phyloP scores from a whole-genome alignment of 2,329 filamentous ascomycete genomes.

The Apiospora koreana region DNA sequence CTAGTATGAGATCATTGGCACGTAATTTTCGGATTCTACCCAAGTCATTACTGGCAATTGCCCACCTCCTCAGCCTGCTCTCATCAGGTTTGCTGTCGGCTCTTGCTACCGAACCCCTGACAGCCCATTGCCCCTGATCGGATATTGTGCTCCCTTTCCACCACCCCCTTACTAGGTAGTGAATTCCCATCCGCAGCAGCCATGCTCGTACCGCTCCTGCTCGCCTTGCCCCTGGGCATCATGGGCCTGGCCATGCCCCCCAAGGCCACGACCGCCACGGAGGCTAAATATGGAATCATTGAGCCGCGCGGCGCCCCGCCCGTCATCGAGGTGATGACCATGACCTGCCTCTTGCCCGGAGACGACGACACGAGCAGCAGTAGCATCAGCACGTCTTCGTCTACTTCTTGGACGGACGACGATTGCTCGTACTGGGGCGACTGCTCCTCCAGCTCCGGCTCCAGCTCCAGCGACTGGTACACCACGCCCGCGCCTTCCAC shows the following conservation, averaged over 20 bases:
- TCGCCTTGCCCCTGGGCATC: background rate
- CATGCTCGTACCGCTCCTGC: background rate
- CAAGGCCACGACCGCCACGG: background rate
- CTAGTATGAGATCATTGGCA: background rate
- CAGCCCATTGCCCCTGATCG: background rate
- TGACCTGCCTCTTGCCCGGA: constrained; percentile 6
- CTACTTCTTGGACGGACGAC: background rate
- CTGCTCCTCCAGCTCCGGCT: background rate
- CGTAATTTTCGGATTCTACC: background rate
- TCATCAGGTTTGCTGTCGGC: background rate
- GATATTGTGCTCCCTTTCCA: background rate
- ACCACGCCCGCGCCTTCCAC: background rate
- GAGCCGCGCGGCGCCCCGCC: background rate
- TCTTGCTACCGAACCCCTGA: background rate
- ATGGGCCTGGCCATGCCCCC: background rate
- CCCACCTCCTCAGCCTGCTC: background rate
- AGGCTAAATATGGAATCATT: background rate
- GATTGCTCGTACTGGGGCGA: background rate
- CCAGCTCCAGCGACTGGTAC: background rate
- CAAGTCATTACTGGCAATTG: background rate
- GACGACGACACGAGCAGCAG: background rate
- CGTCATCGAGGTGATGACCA: background rate
- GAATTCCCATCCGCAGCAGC: background rate
- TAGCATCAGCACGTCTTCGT: background rate
- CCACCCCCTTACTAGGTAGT: background rate